Base-by-base conservation (phyloP, 2,329 filamentous ascomycete species). In the Fonsecaea monophora region DNA sequence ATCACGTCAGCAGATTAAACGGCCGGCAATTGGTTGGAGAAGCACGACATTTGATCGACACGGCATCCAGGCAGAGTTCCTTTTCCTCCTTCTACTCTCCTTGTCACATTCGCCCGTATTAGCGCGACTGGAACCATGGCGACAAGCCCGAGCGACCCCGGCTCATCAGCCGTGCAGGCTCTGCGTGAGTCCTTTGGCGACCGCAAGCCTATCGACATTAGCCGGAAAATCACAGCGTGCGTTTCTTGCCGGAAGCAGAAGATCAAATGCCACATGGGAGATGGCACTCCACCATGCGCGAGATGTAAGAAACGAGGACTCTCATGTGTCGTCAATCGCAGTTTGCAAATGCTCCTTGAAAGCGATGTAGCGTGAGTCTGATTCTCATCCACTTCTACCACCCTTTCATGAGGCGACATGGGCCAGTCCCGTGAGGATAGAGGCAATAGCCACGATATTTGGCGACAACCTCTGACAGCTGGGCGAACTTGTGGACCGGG, bases 211-310 rank as follows among this genome's bases (percentile, higher is more conserved):
- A 77, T 76, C 6, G 76, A 78, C 21, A 79, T 78, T 50, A 78
- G 70, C 62, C 68, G 74, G 2, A 75, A 75, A 62, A 76, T 75
- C 32, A 76, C 74, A 8, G 74, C 74, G 1, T 76, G 74, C 32
- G 75, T 75, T 13, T 71, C 75, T 21, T 77, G 74, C 60, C 72
- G 75, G 8, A 76, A 75, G 53, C 73, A 75, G 73, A 86, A 86
- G 73, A 85, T 86, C 71, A 83, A 84, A 71, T 86, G 84, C 72
- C 81, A 83, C 65, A 80, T 85, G 69, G 78, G 81, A 63, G 73
- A 79, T 13, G 82, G 82, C 7, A 78, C 82, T 66, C 71, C 81
- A 25, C 77, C 79, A 10, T 85, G 83, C 71, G 80, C 80, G 58
- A 75, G 83, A 58, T 85, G 83, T 73, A 76, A 77, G 48, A 81